Evolutionary conservation across 1,284 basidiomycete genomes (phyloP).

Genomic region (Rhodotorula sp.): DNA sequence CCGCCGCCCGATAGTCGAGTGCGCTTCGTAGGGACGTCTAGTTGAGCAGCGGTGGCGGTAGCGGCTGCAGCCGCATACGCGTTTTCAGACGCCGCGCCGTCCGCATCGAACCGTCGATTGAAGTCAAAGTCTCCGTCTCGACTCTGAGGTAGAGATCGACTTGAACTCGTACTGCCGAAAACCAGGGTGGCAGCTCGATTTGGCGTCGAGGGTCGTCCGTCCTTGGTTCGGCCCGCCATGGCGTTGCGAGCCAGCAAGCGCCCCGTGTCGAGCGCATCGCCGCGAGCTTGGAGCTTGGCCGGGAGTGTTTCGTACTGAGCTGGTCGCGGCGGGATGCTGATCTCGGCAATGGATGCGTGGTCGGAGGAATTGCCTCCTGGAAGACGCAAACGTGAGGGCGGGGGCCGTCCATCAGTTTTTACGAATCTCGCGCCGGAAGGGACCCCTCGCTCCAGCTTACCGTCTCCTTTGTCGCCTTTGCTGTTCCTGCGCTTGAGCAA

Average conservation of each 20-base stretch:
- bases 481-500: conserved; percentile 30
- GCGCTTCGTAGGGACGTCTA: neutral
- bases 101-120: no score
- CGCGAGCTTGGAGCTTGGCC: conserved; percentile 40
- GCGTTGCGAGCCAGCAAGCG: conserved; percentile 1
- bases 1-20: neutral
- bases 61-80: no score
- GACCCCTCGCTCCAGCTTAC: neutral
- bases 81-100: no score
- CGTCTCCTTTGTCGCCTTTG: conserved; percentile 12
- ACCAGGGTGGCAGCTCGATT: conserved; percentile 1
- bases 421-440: neutral
- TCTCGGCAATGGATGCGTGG: conserved; percentile 3
- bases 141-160: no score
- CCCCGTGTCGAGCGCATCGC: conserved; percentile 29
- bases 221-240: conserved; percentile 1
- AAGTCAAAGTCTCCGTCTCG: neutral
- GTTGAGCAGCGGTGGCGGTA: neutral
- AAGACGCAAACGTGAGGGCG: neutral
- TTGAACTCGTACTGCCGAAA: no score
- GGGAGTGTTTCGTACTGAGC: conserved; percentile 31
- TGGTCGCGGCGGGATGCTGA: conserved; percentile 2
- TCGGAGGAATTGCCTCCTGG: conserved; percentile 12
- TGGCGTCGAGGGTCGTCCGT: conserved; percentile 5
- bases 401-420: neutral